phyloP scores from a whole-genome alignment of 176 grass and related monocot species.

The Musa beccarii region DNA sequence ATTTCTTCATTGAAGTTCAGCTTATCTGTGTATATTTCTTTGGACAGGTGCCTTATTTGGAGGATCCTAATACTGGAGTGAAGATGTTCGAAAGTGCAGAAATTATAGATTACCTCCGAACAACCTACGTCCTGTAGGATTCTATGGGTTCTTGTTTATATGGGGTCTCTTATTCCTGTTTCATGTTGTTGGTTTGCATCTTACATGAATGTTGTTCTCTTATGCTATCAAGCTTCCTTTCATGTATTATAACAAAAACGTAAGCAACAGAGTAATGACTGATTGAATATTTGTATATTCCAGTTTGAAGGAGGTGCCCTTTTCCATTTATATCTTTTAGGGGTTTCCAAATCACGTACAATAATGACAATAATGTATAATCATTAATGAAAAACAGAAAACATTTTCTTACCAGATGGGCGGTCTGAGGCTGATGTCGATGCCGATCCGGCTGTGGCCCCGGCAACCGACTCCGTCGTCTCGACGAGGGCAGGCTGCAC shows the following conservation, averaged over 20 bases:
- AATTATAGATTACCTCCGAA: slow-evolving; percentile 64
- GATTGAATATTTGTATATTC: no score
- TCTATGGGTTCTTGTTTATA: not conserved
- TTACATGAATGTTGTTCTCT: not conserved
- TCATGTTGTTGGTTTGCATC: not conserved
- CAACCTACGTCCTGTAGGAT: slow-evolving; percentile 42
- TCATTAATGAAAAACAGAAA: no score
- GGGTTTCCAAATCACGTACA: no score
- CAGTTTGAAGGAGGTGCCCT: no score
- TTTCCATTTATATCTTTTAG: no score
- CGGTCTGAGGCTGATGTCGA: no score
- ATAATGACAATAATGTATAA: no score
- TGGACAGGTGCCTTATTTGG: slow-evolving; percentile 64
- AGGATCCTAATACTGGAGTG: slow-evolving; percentile 90
- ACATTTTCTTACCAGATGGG: no score
- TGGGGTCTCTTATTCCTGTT: not conserved
- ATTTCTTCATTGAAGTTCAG: not conserved
- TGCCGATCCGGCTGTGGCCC: no score
- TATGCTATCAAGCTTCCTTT: not conserved
- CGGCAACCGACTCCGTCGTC: no score
- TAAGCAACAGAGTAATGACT: no score
- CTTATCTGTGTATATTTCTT: not conserved
- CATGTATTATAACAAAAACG: not conserved
- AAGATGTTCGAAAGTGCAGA: slow-evolving; percentile 88
- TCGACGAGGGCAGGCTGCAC: no score